phyloP scores from a whole-genome alignment of 106 monocot genomes.

The Dioscorea alata region DNA sequence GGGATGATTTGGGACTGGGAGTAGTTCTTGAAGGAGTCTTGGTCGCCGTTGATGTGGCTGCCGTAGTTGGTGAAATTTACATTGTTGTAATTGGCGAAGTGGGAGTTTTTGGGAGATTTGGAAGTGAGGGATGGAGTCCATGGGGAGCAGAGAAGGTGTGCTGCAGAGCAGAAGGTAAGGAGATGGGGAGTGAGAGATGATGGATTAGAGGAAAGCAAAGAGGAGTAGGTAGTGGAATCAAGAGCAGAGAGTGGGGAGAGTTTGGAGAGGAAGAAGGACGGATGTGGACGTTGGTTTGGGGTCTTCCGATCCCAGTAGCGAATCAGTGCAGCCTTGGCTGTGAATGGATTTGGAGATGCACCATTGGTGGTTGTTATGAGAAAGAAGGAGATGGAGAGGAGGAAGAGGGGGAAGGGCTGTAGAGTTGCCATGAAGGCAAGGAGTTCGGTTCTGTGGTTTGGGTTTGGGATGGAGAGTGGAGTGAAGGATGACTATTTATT shows the following conservation, averaged over 20 bases:
- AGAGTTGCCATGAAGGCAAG: too few species aligned
- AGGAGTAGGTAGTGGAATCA: slow-evolving; percentile 34
- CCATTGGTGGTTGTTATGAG: background rate
- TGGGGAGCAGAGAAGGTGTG: slow-evolving; percentile 39
- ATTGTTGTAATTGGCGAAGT: slow-evolving; percentile 46
- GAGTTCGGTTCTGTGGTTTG: too few species aligned
- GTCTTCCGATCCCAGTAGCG: slow-evolving; percentile 81
- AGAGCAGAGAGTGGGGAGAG: slow-evolving; percentile 66
- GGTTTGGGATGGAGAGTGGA: too few species aligned
- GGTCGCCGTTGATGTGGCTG: slow-evolving; percentile 19
- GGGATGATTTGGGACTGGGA: slow-evolving; percentile 53
- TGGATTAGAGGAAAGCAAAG: slow-evolving; percentile 24
- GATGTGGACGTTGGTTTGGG: slow-evolving; percentile 37
- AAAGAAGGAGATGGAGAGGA: slow-evolving; percentile 4
- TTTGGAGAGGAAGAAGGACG: slow-evolving; percentile 66
- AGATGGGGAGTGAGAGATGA: slow-evolving; percentile 24
- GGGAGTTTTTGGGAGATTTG: slow-evolving; percentile 1
- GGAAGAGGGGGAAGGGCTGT: background rate
- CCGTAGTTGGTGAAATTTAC: slow-evolving; percentile 88
- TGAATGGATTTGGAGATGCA: slow-evolving; percentile 36
- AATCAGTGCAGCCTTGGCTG: slow-evolving; percentile 50
- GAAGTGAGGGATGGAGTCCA: background rate
- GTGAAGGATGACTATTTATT: too few species aligned
- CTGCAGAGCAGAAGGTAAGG: slow-evolving; percentile 52
- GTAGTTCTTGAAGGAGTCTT: slow-evolving; percentile 64